A percentile compares a stretch with the other conserved stretches of the same genome.
These are phyloP conservation scores for Hypsizygus marmoreus DNA, from an alignment of 768 basidiomycete species.

Conservation along the genomic window DNA sequence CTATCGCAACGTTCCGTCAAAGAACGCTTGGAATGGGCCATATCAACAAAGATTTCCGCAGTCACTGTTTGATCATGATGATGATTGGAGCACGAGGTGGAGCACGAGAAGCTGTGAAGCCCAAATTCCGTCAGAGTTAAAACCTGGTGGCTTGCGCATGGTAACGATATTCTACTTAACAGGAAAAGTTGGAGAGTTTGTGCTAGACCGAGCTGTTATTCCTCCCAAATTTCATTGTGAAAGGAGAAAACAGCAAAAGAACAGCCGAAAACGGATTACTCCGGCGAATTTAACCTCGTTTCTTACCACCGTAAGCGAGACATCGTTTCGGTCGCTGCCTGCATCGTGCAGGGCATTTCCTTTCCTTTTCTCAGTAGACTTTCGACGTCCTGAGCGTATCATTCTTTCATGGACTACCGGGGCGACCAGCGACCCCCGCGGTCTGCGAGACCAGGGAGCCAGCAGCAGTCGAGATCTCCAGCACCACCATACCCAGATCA, in stretches of 20 bases:
- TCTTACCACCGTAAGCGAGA: slow-evolving; percentile 17
- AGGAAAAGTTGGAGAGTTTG: too few species aligned
- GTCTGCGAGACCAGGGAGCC: slow-evolving; percentile 48
- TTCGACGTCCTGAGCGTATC: slow-evolving; percentile 5
- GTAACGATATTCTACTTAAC: too few species aligned
- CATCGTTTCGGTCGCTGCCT: slow-evolving; percentile 3
- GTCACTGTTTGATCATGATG: too few species aligned
- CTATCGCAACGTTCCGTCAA: too few species aligned
- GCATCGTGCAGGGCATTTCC: neutral
- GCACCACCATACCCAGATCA: slow-evolving; percentile 40
- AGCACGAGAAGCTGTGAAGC: too few species aligned
- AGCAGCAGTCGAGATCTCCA: slow-evolving; percentile 38
- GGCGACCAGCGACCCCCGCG: slow-evolving; percentile 57
- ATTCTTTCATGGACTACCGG: slow-evolving; percentile 39
- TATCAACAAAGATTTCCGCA: too few species aligned
- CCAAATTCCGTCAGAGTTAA: too few species aligned
- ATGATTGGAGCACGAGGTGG: too few species aligned
- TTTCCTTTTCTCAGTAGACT: slow-evolving; percentile 3
- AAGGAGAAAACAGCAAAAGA: slow-evolving; percentile 12
- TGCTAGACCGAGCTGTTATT: neutral
- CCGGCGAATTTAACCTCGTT: slow-evolving; percentile 14
- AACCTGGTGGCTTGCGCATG: too few species aligned
- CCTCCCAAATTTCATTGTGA: neutral
- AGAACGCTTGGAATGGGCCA: too few species aligned
- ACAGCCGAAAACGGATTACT: slow-evolving; percentile 17